Conservation (phyloP, 257 asterid genomes). For the Nicotiana tomentosiformis region DNA sequence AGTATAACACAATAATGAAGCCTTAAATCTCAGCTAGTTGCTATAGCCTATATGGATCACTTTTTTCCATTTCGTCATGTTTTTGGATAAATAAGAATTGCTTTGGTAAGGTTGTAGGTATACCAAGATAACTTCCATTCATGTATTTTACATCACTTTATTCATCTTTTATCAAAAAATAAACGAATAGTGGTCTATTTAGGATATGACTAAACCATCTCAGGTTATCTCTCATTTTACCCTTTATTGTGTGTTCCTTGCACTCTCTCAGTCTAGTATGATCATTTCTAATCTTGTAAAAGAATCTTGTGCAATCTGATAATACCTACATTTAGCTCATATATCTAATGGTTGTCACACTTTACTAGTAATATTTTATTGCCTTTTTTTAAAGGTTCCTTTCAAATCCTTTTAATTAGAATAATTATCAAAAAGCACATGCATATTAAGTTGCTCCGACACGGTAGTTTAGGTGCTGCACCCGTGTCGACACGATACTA, state of each 20-base stretch:
- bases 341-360: not conserved
- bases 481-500: too few relatives aligned
- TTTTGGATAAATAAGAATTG: not conserved
- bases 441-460: not conserved
- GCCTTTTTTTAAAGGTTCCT: not conserved
- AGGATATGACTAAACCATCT: not conserved
- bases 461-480: too few relatives aligned
- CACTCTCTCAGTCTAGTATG: not conserved
- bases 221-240: not conserved
- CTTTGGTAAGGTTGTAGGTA: not conserved
- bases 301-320: not conserved
- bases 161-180: not conserved
- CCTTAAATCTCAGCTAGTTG: not conserved
- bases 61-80: not conserved
- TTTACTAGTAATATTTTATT: not conserved
- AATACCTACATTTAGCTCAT: not conserved
- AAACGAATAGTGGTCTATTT: not conserved
- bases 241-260: not conserved
- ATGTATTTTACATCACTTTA: not conserved
- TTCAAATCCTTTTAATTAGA: not conserved
- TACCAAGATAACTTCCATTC: slow-evolving; percentile 2
- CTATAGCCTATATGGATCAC: not conserved
- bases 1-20: not conserved
- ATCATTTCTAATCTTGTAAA: not conserved
- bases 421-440: not conserved